Base-by-base conservation (phyloP, 1,139 yeast genomes). In the Zygoascus hellenicus region DNA sequence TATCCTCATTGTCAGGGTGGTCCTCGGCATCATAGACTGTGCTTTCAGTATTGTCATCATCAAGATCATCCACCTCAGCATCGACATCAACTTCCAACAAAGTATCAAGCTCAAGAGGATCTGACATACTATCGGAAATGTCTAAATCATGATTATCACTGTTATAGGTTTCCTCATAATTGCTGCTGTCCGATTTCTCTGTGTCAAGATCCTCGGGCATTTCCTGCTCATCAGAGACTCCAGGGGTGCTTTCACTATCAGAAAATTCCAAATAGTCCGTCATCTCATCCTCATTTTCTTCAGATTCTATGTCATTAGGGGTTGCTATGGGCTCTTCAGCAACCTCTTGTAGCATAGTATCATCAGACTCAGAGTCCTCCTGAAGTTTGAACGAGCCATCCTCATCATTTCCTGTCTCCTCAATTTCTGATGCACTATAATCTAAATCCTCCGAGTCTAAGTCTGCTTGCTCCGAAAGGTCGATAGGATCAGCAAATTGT, bases 1-100 rank as follows among this genome's bases (percentile, higher is more conserved):
- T 32, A 5, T 43, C 43, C 22, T 30, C 33, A 14, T 13, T 34
- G 16, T 33, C 42, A 11, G 22, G 38, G 14, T 30, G n/a, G 36
- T 43, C 49, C 26, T 43, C 29, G 30, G 15, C 42, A 19, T 34
- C 33, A 16, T 22, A 11, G 13, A 15, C 34, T 4, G 29, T 40
- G 31, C 43, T 38, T 22, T 43, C 48, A 29, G 43, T 50, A 19
- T 41, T 42, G 26, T 45, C 41, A 7, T 39, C 47, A 5, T 38
- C 33, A 16, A 32, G 47, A 36, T 42, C 36, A 2, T 14, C 14
- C 38, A 4, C 16, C n/a, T 11, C n/a, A 34, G 38, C 51, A 16
- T 45, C 44, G n/a, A 37, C 44, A 9, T 48, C 48, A 11, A 32
- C 44, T 10, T 43, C 22, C 9, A 5, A 15, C 38, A 3, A 7